Percentiles rank a stretch among this genome's conserved stretches.
Evolutionary conservation across 371 early-diverging fungal species (phyloP).

Genomic region (Thermomucor indicae-seudaticae): DNA sequence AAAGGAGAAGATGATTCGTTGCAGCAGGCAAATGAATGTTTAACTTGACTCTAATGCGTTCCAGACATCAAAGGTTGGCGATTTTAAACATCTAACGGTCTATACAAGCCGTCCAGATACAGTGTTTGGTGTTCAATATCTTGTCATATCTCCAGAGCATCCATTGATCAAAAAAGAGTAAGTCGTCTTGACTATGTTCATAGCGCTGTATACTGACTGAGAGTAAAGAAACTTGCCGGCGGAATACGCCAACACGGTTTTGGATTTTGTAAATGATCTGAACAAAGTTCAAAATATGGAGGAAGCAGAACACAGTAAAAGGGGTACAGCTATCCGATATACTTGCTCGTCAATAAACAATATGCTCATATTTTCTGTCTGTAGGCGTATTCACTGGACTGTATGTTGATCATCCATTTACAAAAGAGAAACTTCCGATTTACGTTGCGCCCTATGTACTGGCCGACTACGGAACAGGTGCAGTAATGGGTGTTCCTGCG

Average conservation of each 20-base stretch:
- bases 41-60: not conserved
- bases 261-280: constrained; percentile 48
- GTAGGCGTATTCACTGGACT: constrained; percentile 65
- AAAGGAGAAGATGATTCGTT: constrained; percentile 4
- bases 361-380: too few species aligned
- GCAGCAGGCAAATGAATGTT: not conserved
- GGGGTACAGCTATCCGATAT: constrained; percentile 25
- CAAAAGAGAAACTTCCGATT: constrained; percentile 59
- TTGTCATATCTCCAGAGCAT: constrained; percentile 78
- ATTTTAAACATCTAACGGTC: constrained; percentile 44
- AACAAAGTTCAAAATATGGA: constrained; percentile 44
- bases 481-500: constrained; percentile 87
- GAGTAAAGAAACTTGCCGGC: constrained; percentile 26
- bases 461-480: constrained; percentile 79
- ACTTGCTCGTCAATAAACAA: too few species aligned
- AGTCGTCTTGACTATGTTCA: too few species aligned
- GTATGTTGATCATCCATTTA: constrained; percentile 66
- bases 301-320: constrained; percentile 42
- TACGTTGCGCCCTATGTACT: constrained; percentile 79
- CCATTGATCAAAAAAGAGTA: constrained; percentile 33
- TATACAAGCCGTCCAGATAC: constrained; percentile 85
- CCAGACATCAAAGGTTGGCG: not conserved
- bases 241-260: constrained; percentile 42
- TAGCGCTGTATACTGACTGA: not conserved
- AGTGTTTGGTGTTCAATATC: constrained; percentile 69